phyloP scores from a whole-genome alignment of 1,139 yeast species.

The Zygosaccharomyces pseudobailii region DNA sequence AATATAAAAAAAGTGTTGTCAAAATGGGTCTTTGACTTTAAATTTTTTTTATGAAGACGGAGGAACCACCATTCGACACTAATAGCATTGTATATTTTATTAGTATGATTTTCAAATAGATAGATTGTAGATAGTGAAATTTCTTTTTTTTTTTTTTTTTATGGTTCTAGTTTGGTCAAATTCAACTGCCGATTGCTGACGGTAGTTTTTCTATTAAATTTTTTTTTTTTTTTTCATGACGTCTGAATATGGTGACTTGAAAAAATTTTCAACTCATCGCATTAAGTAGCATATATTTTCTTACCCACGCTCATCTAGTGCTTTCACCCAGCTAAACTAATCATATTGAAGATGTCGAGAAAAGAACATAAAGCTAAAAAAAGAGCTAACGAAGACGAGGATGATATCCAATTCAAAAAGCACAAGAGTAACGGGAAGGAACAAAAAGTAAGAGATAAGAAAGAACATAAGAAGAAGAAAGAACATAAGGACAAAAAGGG shows the following conservation, averaged over 20 bases:
- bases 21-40: too few relatives aligned
- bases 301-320: too few relatives aligned
- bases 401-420: constrained; percentile 39
- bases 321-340: neutral
- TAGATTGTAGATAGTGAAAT: neutral
- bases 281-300: neutral
- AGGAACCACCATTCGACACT: neutral
- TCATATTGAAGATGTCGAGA: constrained; percentile 39
- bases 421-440: constrained; percentile 31
- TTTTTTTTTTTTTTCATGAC: constrained; percentile 1
- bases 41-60: too few relatives aligned
- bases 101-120: neutral
- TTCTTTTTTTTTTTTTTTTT: neutral
- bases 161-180: neutral
- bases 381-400: constrained; percentile 43
- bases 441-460: constrained; percentile 38
- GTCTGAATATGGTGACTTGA: neutral
- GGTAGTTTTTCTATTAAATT: neutral
- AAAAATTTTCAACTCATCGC: constrained; percentile 16
- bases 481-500: constrained; percentile 35
- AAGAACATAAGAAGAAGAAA: constrained; percentile 39
- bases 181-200: too few relatives aligned
- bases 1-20: neutral
- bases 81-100: neutral
- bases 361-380: constrained; percentile 44